Conservation (phyloP, 2,329 filamentous ascomycete genomes). For the Pseudophaeomoniella oleicola region DNA sequence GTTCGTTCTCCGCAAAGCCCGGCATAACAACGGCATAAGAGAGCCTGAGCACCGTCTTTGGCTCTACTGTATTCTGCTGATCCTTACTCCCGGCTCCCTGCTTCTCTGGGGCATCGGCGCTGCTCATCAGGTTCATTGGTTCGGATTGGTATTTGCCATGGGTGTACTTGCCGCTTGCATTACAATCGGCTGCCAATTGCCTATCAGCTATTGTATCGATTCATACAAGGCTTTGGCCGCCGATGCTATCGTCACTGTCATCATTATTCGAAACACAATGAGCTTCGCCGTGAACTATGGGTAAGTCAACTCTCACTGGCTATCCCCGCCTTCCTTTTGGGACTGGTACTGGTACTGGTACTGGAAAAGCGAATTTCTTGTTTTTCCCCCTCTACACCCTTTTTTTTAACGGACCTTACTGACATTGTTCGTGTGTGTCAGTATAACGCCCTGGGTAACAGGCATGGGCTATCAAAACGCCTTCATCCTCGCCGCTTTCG, state of each 20-base stretch:
- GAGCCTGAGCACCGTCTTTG: conserved; percentile 15
- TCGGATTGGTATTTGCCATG: conserved; percentile 34
- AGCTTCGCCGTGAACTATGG: conserved; percentile 36
- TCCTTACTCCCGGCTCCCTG: conserved; percentile 29
- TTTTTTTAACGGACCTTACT: neutral
- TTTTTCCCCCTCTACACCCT: neutral
- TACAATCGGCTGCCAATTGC: conserved; percentile 27
- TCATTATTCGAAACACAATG: conserved; percentile 35
- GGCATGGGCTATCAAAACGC: conserved; percentile 27
- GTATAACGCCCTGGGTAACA: conserved; percentile 25
- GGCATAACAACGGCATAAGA: conserved; percentile 12
- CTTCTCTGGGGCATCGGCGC: conserved; percentile 39
- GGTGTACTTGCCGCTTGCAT: conserved; percentile 30
- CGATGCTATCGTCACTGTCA: conserved; percentile 36
- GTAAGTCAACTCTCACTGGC: too few relatives aligned
- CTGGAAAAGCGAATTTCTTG: too few relatives aligned
- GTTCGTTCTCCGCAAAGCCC: conserved; percentile 11
- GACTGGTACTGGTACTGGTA: too few relatives aligned
- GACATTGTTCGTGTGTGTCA: too few relatives aligned
- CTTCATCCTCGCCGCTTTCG: conserved; percentile 27
- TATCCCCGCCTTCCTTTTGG: too few relatives aligned
- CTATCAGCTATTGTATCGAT: conserved; percentile 33
- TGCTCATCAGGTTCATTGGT: conserved; percentile 32
- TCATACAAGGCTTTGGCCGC: conserved; percentile 32
- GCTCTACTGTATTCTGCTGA: conserved; percentile 15